Base-by-base conservation (phyloP, 2,329 filamentous ascomycete genomes). In the Colletotrichum viniferum region DNA sequence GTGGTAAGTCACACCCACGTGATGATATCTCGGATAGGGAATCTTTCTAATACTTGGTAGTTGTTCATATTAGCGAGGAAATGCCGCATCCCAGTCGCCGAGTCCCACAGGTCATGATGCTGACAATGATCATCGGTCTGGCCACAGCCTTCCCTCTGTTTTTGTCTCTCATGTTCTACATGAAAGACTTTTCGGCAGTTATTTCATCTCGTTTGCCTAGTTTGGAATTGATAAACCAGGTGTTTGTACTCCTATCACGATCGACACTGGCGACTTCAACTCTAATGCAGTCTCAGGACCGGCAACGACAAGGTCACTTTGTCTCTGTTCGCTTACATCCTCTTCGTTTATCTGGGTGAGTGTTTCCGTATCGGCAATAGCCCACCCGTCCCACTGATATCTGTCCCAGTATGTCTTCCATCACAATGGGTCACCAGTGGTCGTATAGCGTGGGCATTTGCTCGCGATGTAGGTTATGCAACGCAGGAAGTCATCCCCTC, bases 381-480 rank as follows among this genome's bases (percentile, higher is more conserved):
- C 38, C 38, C 38, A 48, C 38, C 9, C 38, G 18, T 32, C 18
- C 10, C n/a, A 30, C 38, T 52, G 55, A 16, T n/a, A 58, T 58
- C 14, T 56, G 30, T 62, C 28, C 26, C 34, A 80, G 79, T 79
- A 3, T 79, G 76, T 26, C 73, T 83, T 16, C 80, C 79, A 12
- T 77, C 77, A 36, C 79, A 82, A 70, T 83, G 80, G 81, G 77
- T 83, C n/a, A 81, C 80, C 3, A 78, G 77, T 43, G 80, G 82
- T 26, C 79, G 82, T 7, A 74, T 83, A 16, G 77, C 81, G 3
- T 84, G 82, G 82, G 82, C 82, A 2, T 84, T 83, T 70, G 78
- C 82, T 8, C 76, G 82, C 30, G 82, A 83, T 69, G 80, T 81
- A 77, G 77, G 79, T 58, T 24, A 32, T 18, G 24, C 60, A 36